Evolutionary conservation across 164 flowering plant genomes (phyloP).

Genomic region (Chloranthus sessilifolius): DNA sequence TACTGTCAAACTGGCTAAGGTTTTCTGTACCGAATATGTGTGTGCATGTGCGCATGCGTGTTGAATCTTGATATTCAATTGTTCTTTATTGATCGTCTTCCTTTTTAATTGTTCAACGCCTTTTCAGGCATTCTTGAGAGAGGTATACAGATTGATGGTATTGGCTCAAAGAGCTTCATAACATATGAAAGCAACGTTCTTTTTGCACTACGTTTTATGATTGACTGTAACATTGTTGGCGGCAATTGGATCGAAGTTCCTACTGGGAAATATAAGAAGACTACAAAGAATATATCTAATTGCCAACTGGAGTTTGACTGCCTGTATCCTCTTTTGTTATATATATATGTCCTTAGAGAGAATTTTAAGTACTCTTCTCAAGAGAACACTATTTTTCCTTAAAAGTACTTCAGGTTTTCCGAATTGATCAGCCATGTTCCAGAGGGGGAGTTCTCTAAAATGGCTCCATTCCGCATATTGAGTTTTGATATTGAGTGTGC

Average conservation of each 20-base stretch:
- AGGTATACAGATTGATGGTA: constrained; percentile 92
- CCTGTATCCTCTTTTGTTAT: constrained; percentile 68
- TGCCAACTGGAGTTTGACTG: constrained; percentile 93
- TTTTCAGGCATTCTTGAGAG: constrained; percentile 80
- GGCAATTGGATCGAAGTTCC: constrained; percentile 97
- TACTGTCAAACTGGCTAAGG: no score
- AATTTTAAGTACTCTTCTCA: neutral
- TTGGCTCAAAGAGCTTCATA: constrained; percentile 72
- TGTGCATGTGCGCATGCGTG: no score
- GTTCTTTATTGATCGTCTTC: neutral
- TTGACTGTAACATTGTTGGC: constrained; percentile 89
- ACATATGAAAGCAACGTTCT: constrained; percentile 97
- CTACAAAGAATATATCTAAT: constrained; percentile 44
- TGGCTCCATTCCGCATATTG: constrained; percentile 97
- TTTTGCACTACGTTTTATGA: constrained; percentile 97
- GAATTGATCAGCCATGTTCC: constrained; percentile 81
- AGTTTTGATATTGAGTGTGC: constrained; percentile 99
- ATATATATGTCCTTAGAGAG: constrained; percentile 1
- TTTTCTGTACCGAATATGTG: no score
- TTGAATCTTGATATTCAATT: no score
- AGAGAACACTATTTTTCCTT: constrained; percentile 27
- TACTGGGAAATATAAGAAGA: constrained; percentile 62
- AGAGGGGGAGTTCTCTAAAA: constrained; percentile 88
- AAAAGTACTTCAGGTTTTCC: constrained; percentile 46
- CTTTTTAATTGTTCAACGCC: neutral